Conservation (phyloP, 1,284 basidiomycete genomes). For the Heterobasidion occidentale region DNA sequence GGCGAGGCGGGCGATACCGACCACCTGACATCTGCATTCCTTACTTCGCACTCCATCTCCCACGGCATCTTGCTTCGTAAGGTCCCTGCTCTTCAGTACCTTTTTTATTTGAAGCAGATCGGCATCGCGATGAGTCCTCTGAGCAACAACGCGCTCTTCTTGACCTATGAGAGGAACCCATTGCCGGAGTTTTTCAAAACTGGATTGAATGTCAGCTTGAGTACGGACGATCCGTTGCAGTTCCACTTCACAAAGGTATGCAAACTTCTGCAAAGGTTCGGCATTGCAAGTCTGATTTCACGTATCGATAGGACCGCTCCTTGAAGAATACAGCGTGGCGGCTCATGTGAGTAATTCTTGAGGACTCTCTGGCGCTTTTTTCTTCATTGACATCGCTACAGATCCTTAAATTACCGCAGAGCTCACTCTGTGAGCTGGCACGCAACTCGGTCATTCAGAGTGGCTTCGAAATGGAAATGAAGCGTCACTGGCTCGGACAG, state of each 20-base stretch:
- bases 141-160: conserved; percentile 95
- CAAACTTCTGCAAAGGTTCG: not conserved
- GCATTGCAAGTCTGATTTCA: not conserved
- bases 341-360: conserved; percentile 65
- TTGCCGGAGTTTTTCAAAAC: conserved; percentile 96
- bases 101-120: conserved; percentile 96
- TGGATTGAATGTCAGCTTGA: conserved; percentile 94
- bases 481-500: conserved; percentile 93
- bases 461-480: conserved; percentile 98
- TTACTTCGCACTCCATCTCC: conserved; percentile 96
- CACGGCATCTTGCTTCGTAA: conserved; percentile 97
- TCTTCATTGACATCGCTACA: conserved; percentile 21
- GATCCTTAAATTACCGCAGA: conserved; percentile 90
- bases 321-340: conserved; percentile 98
- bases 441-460: conserved; percentile 95
- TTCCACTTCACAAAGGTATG: conserved; percentile 93
- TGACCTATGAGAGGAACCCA: conserved; percentile 96
- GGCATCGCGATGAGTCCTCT: conserved; percentile 98
- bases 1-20: conserved; percentile 99
- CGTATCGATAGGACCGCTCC: conserved; percentile 62
- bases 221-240: conserved; percentile 92
- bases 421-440: conserved; percentile 83
- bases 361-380: not conserved
- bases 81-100: conserved; percentile 89
- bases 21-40: conserved; percentile 92